Conservation (phyloP, 495 filamentous ascomycete genomes). For the Talaromyces thailandensis region DNA sequence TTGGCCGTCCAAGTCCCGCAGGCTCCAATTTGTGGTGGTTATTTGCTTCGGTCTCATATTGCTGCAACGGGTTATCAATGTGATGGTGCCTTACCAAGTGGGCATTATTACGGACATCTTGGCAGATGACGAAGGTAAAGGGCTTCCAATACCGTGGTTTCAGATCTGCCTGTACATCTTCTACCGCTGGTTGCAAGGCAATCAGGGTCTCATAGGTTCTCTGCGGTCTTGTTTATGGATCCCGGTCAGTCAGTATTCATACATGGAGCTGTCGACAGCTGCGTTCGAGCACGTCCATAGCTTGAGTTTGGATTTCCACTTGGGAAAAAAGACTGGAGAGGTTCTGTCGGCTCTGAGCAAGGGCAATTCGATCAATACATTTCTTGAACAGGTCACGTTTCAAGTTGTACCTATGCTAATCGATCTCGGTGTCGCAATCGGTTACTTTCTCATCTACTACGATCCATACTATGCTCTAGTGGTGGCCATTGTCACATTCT, state of each 20-base stretch:
- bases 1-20: slow-evolving; percentile 72
- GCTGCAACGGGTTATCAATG: slow-evolving; percentile 69
- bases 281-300: slow-evolving; percentile 96
- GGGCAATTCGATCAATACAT: slow-evolving; percentile 91
- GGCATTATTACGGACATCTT: slow-evolving; percentile 64
- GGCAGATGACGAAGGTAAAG: slow-evolving; percentile 35
- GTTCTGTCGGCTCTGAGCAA: slow-evolving; percentile 92
- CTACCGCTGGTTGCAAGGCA: slow-evolving; percentile 80
- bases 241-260: slow-evolving; percentile 91
- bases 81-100: slow-evolving; percentile 69
- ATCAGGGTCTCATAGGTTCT: slow-evolving; percentile 77
- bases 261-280: slow-evolving; percentile 85
- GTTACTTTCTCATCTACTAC: slow-evolving; percentile 70
- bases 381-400: slow-evolving; percentile 92
- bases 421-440: slow-evolving; percentile 79
- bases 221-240: slow-evolving; percentile 82
- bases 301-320: slow-evolving; percentile 90
- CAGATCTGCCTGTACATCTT: slow-evolving; percentile 70
- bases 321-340: slow-evolving; percentile 94
- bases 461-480: slow-evolving; percentile 91
- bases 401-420: slow-evolving; percentile 90
- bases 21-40: slow-evolving; percentile 66
- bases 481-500: slow-evolving; percentile 85
- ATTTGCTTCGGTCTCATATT: slow-evolving; percentile 71
- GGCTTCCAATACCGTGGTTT: slow-evolving; percentile 51